These are phyloP conservation scores for Colletotrichum sp. DNA, from an alignment of 2,329 filamentous ascomycete species.

Conservation along the genomic window DNA sequence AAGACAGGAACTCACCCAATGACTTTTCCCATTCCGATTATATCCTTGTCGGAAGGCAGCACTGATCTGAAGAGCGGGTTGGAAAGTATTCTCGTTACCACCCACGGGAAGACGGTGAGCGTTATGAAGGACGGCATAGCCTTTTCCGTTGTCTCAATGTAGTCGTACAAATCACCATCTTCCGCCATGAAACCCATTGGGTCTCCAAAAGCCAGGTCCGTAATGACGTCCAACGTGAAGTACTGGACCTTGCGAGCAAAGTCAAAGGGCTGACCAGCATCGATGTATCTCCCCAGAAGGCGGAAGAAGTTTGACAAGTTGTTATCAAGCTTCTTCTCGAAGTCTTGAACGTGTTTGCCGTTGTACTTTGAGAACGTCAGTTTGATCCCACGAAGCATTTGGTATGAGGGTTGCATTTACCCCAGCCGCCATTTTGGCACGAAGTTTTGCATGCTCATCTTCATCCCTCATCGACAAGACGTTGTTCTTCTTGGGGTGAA, in stretches of 20 bases:
- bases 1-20: conserved; percentile 44
- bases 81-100: conserved; percentile 41
- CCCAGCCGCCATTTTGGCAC: conserved; percentile 56
- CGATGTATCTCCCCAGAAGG: conserved; percentile 44
- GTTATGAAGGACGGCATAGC: conserved; percentile 47
- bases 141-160: conserved; percentile 47
- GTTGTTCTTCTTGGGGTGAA: conserved; percentile 58
- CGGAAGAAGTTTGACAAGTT: conserved; percentile 49
- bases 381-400: rapidly evolving
- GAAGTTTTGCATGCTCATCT: conserved; percentile 42
- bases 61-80: conserved; percentile 43
- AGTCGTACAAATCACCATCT: conserved; percentile 52
- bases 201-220: conserved; percentile 52
- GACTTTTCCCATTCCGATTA: conserved; percentile 41
- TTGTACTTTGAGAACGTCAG: conserved; percentile 38
- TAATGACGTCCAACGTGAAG: conserved; percentile 60
- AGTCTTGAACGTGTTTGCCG: conserved; percentile 54
- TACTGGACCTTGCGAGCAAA: conserved; percentile 52
- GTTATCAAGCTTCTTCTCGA: conserved; percentile 53
- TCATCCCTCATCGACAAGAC: conserved; percentile 56
- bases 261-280: conserved; percentile 47
- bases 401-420: conserved; percentile 32
- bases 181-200: conserved; percentile 50
- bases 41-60: conserved; percentile 43
- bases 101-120: conserved; percentile 43